Base-by-base conservation (phyloP, 345 rosid species). In the Mangifera indica region DNA sequence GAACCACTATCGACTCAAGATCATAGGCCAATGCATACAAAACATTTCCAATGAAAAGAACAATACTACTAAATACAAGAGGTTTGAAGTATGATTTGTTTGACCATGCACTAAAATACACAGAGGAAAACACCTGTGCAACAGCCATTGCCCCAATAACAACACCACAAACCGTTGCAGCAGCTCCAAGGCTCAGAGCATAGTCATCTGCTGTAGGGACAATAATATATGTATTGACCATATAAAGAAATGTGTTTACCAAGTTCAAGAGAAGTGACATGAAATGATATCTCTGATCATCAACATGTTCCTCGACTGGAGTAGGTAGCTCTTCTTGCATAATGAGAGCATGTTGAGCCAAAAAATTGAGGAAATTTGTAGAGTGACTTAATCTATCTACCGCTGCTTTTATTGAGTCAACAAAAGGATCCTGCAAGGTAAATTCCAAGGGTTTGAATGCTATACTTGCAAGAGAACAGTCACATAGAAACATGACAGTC, bases 71-170 rank as follows among this genome's bases (percentile, higher is more conserved):
- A 66, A 96, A 91, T 60, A 96, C 82, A 63, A 96, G 99, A 85
- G 99, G 98, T 73, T 71, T 89, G 88, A 83, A 96, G 87, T 96
- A 96, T 44, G 99, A 96, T 74, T 74, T 88, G 77, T 96, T 96
- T 72, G 99, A 96, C 97, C 98, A 96, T 6, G 97, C 98, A 75
- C 98, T 96, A 79, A 93, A 93, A 81, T 96, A 96, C 69, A 93
- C 93, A 0, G 98, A 96, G 46, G 99, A 96, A 80, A 96, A 96
- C 63, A 96, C 84, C 82, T 96, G 97, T n/a, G 98, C 99, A 69
- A 93, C 89, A 42, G 98, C 99, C 98, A 96, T 96, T 72, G 99
- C 85, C 69, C 99, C 99, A 67, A 96, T 93, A 48, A 96, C 97
- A 75, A 91, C 51, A 82, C 99, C 99, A 57, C 99, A 96, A 84